Conservation (phyloP, 2,329 filamentous ascomycete species). For the Aspergillus hiratsukae region DNA sequence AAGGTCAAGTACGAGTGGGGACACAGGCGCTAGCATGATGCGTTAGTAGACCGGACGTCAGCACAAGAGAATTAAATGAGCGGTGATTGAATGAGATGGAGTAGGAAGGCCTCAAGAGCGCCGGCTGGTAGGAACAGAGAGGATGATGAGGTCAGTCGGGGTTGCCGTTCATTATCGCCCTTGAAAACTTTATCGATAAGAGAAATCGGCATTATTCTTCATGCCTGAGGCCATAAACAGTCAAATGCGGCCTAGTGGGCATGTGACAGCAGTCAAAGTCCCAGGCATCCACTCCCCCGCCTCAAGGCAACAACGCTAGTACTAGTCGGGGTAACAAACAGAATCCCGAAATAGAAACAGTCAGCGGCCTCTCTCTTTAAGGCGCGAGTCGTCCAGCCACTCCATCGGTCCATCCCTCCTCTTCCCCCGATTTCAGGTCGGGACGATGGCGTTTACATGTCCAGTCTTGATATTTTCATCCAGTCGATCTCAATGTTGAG, state of each 20-base stretch:
- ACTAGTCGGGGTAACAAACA: conserved; percentile 19
- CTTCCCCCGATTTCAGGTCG: conserved; percentile 4
- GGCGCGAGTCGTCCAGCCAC: conserved; percentile 20
- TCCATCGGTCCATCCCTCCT: conserved; percentile 12
- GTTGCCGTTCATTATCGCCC: conserved; percentile 3
- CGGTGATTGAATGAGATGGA: background rate
- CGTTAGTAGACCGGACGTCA: background rate
- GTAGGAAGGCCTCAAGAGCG: background rate
- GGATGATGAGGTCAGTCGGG: conserved; percentile 2
- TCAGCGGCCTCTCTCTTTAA: conserved; percentile 20
- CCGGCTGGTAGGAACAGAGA: background rate
- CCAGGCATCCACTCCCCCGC: conserved; percentile 22
- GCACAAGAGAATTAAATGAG: background rate
- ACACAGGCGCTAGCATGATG: background rate
- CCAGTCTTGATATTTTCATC: background rate
- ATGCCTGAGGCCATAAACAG: background rate
- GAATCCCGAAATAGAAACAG: conserved; percentile 31
- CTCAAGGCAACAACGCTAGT: conserved; percentile 23
- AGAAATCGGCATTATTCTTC: background rate
- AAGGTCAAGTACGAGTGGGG: background rate
- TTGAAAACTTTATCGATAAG: conserved; percentile 25
- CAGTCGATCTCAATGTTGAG: conserved; percentile 2
- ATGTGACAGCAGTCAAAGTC: conserved; percentile 11
- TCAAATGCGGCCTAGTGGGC: background rate
- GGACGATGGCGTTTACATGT: conserved; percentile 10